A percentile compares a stretch with the other conserved stretches of the same genome.
Conservation (phyloP, 2,329 filamentous ascomycete genomes). For the Cercospora zeina region DNA sequence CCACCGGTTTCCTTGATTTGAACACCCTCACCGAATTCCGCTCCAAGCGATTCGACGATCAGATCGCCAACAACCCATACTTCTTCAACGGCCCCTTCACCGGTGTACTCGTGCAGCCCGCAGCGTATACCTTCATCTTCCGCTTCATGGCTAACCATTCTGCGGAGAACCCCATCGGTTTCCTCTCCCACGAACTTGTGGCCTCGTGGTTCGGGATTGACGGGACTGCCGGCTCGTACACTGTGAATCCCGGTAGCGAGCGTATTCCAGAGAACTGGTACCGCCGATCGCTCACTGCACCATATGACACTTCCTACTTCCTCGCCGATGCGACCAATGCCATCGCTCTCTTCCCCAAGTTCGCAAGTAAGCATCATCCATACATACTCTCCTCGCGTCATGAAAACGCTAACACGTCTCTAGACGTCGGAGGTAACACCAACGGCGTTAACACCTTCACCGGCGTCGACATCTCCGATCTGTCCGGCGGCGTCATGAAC, state of each 20-base stretch:
- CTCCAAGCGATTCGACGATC: conserved; percentile 26
- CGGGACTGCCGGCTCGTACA: conserved; percentile 28
- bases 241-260: conserved; percentile 29
- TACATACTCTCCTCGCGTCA: neutral
- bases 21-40: conserved; percentile 27
- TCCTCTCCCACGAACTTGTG: conserved; percentile 27
- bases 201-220: conserved; percentile 33
- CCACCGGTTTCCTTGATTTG: conserved; percentile 27
- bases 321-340: conserved; percentile 26
- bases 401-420: neutral
- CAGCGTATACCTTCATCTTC: conserved; percentile 34
- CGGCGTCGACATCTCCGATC: conserved; percentile 40
- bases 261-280: conserved; percentile 37
- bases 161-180: conserved; percentile 28
- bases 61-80: conserved; percentile 38
- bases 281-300: conserved; percentile 30
- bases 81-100: conserved; percentile 28
- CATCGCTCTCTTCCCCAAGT: conserved; percentile 37
- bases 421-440: conserved; percentile 41
- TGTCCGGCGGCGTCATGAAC: conserved; percentile 49
- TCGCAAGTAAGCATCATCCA: conserved; percentile 23
- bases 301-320: conserved; percentile 41
- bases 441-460: conserved; percentile 42
- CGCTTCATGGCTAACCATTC: conserved; percentile 38
- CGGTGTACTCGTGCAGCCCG: conserved; percentile 27